Conservation (phyloP, 345 rosid species). For the Noccaea caerulescens region DNA sequence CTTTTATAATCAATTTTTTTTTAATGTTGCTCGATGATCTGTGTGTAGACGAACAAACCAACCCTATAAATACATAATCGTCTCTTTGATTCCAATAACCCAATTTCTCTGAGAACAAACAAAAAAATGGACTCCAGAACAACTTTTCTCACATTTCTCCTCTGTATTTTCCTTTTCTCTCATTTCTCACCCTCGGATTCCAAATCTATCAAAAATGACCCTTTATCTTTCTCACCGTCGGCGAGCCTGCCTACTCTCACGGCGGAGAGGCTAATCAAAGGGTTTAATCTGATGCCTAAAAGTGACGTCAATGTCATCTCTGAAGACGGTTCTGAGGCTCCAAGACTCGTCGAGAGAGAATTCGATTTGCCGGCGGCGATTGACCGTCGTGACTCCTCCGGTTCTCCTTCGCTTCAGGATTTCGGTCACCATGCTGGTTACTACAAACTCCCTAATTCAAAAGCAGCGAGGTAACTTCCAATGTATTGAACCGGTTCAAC, state of each 20-base stretch:
- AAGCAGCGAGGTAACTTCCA: slow-evolving; percentile 68
- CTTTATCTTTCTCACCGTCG: slow-evolving; percentile 38
- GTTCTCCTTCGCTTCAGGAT: slow-evolving; percentile 60
- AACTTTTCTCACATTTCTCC: slow-evolving; percentile 35
- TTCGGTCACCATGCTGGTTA: slow-evolving; percentile 91
- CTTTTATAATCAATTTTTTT: background rate
- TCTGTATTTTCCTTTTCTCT: slow-evolving; percentile 32
- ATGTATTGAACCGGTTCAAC: slow-evolving; percentile 1
- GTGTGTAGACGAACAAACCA: slow-evolving; percentile 20
- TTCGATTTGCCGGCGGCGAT: slow-evolving; percentile 48
- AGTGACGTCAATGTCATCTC: slow-evolving; percentile 40
- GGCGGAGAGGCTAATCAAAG: slow-evolving; percentile 60
- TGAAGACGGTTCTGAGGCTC: slow-evolving; percentile 25
- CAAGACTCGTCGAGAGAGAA: slow-evolving; percentile 53
- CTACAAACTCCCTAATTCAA: slow-evolving; percentile 69
- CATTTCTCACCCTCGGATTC: slow-evolving; percentile 25
- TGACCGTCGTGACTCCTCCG: slow-evolving; percentile 43
- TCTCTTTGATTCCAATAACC: slow-evolving; percentile 24
- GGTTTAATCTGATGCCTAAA: slow-evolving; percentile 60
- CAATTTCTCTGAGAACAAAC: slow-evolving; percentile 4
- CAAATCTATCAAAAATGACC: slow-evolving; percentile 23
- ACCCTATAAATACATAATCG: slow-evolving; percentile 33
- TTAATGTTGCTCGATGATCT: background rate
- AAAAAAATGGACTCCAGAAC: slow-evolving; percentile 27
- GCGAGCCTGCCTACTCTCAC: slow-evolving; percentile 37